Percentiles rank a stretch among this genome's conserved stretches.
These are phyloP conservation scores for Malus hybrid DNA, from an alignment of 331 rosid genomes.

Conservation along the genomic window DNA sequence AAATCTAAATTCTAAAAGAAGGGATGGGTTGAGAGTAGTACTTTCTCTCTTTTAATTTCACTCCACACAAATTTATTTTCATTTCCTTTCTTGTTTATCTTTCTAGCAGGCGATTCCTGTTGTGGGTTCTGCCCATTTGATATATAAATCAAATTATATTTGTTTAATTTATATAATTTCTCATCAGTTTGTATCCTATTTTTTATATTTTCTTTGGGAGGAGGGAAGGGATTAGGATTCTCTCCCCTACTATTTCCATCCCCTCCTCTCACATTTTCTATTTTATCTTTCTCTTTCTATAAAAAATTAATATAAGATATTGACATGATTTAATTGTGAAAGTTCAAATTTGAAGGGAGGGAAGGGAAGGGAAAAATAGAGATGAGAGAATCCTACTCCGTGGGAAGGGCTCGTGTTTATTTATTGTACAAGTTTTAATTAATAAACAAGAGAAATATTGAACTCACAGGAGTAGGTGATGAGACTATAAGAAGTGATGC, in stretches of 20 bases:
- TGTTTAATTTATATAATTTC: background rate
- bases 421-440: background rate
- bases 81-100: conserved; percentile 42
- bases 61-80: conserved; percentile 21
- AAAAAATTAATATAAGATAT: no score
- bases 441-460: conserved; percentile 7
- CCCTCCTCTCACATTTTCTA: rapidly evolving
- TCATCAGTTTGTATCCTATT: background rate
- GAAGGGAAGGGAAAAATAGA: no score
- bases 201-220: conserved; percentile 26
- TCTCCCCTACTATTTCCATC: no score
- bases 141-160: background rate
- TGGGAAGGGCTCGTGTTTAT: background rate
- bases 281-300: no score
- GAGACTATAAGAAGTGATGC: conserved; percentile 60
- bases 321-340: no score
- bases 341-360: no score
- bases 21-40: conserved; percentile 43
- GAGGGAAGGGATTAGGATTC: background rate
- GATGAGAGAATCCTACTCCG: no score
- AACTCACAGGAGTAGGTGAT: conserved; percentile 38
- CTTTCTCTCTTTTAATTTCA: background rate
- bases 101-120: conserved; percentile 76
- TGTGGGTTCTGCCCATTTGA: conserved; percentile 32
- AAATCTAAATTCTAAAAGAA: conserved; percentile 32